phyloP scores from a whole-genome alignment of 345 rosid genomes.

The Psidium guajava region DNA sequence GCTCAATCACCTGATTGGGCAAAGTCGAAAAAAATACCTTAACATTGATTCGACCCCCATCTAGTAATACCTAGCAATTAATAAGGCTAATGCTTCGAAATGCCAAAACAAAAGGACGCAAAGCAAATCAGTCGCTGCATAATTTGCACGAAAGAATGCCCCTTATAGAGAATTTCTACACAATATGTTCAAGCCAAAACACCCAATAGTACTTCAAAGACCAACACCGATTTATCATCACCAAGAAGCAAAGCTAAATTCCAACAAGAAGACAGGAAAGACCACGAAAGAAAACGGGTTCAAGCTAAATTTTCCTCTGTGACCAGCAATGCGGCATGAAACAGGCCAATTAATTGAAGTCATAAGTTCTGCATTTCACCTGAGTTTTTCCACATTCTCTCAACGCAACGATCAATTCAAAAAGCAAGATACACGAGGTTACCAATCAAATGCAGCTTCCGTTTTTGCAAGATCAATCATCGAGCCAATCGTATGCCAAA shows the following conservation, averaged over 20 bases:
- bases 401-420: background rate
- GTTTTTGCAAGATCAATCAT: background rate
- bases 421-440: background rate
- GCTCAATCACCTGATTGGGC: background rate
- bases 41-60: background rate
- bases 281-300: background rate
- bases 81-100: background rate
- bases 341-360: background rate
- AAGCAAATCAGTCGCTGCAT: background rate
- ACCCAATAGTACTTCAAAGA: background rate
- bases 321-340: background rate
- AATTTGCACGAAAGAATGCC: background rate
- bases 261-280: background rate
- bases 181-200: background rate
- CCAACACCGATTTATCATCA: background rate
- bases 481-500: background rate
- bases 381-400: background rate
- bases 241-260: background rate
- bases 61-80: background rate
- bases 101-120: background rate
- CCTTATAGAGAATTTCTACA: background rate
- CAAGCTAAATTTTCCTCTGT: background rate
- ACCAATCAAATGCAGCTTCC: background rate
- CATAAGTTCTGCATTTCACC: background rate
- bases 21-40: background rate